Evolutionary conservation across 345 rosid species (phyloP).

Genomic region (Gossypium arboreum): DNA sequence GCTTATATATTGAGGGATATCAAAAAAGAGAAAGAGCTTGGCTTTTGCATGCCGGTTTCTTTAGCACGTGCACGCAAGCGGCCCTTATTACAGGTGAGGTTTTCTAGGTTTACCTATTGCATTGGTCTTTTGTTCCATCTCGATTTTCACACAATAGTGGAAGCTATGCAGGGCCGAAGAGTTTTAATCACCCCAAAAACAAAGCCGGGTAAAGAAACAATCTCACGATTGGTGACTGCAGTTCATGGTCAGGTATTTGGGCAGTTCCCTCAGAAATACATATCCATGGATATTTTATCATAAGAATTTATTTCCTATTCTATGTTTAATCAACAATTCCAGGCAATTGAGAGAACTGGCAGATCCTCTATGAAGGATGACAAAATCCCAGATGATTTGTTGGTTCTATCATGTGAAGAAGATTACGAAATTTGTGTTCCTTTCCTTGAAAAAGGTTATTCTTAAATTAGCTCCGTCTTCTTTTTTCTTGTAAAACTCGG

Average conservation of each 20-base stretch:
- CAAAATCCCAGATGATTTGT: constrained; percentile 46
- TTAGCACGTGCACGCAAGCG: constrained; percentile 60
- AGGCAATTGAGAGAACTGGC: constrained; percentile 77
- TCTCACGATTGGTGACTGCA: constrained; percentile 57
- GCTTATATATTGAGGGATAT: constrained; percentile 53
- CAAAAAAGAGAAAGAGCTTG: constrained; percentile 70
- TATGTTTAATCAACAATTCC: constrained; percentile 14
- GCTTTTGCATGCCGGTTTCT: constrained; percentile 67
- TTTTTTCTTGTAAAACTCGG: not conserved
- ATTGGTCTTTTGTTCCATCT: constrained; percentile 9
- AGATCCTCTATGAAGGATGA: constrained; percentile 60
- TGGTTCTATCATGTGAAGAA: constrained; percentile 81
- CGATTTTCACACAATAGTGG: constrained; percentile 18
- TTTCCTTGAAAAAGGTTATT: constrained; percentile 74
- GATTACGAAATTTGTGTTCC: constrained; percentile 53
- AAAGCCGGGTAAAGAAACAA: constrained; percentile 63
- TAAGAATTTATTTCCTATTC: not conserved
- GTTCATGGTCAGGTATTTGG: constrained; percentile 64
- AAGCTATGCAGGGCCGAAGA: constrained; percentile 51
- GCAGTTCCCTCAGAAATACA: not conserved
- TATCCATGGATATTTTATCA: not conserved
- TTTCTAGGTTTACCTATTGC: constrained; percentile 12
- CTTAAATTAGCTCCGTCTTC: not conserved
- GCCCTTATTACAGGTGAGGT: constrained; percentile 55
- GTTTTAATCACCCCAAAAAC: constrained; percentile 68